Evolutionary conservation across 2,329 filamentous ascomycete species (phyloP).

Genomic region (Fusarium hainanense): DNA sequence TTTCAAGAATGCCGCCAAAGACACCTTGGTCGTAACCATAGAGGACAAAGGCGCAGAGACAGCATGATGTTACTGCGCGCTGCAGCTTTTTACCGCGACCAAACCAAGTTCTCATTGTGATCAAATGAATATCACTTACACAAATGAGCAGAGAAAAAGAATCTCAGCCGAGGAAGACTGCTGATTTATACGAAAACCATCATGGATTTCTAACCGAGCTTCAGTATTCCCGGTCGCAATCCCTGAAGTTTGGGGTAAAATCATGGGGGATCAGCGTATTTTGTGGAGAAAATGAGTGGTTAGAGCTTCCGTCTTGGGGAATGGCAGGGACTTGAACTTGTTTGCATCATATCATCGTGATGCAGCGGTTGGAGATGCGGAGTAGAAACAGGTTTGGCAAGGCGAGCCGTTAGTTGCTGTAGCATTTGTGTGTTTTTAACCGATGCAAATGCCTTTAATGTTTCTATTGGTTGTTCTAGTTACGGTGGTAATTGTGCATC

Average conservation of each 20-base stretch:
- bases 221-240: not conserved
- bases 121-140: no score
- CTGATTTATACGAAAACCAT: not conserved
- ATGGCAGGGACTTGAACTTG: not conserved
- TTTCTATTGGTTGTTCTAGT: not conserved
- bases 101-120: conserved; percentile 36
- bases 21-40: conserved; percentile 62
- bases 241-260: not conserved
- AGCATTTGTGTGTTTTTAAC: not conserved
- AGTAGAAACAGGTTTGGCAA: not conserved
- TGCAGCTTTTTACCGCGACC: conserved; percentile 43
- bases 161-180: accelerated
- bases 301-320: not conserved
- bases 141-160: accelerated
- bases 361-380: not conserved
- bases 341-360: not conserved
- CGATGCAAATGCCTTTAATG: not conserved
- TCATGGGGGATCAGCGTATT: not conserved
- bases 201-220: not conserved
- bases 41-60: conserved; percentile 43
- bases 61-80: conserved; percentile 35
- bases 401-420: not conserved
- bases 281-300: not conserved
- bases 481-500: no score
- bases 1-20: conserved; percentile 60